Conservation (phyloP, 805 yeast genomes). For the Metschnikowia picachoensis region DNA sequence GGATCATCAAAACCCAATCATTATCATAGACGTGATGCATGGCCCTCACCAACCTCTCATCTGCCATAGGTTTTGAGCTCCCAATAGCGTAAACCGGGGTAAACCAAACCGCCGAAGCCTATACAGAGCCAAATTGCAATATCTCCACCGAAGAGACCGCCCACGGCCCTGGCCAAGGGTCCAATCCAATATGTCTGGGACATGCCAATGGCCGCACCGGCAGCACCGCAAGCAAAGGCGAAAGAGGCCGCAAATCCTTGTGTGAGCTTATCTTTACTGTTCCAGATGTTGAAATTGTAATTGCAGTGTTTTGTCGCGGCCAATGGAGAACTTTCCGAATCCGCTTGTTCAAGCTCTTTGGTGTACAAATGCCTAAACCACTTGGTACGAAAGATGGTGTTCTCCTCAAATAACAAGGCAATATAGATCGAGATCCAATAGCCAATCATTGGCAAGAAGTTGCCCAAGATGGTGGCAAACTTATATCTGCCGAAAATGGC, state of each 20-base stretch:
- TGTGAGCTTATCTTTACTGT: conserved; percentile 23
- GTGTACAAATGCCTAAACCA: conserved; percentile 4
- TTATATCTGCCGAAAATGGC: conserved; percentile 14
- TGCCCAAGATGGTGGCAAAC: conserved; percentile 12
- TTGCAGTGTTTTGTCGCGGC: background rate
- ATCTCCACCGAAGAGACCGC: conserved; percentile 18
- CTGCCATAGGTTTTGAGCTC: conserved; percentile 20
- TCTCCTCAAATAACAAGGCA: conserved; percentile 14
- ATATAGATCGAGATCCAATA: conserved; percentile 19
- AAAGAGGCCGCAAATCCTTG: conserved; percentile 16
- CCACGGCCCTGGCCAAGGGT: conserved; percentile 16
- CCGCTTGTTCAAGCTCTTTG: conserved; percentile 8
- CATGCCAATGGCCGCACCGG: conserved; percentile 23
- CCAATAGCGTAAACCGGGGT: conserved; percentile 14
- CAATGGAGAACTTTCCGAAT: conserved; percentile 4
- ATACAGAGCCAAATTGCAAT: conserved; percentile 23
- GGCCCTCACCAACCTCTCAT: conserved; percentile 1
- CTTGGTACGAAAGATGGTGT: conserved; percentile 9
- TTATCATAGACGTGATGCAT: too few relatives aligned
- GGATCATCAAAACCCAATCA: too few relatives aligned
- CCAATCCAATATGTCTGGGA: conserved; percentile 21
- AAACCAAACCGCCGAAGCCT: conserved; percentile 16
- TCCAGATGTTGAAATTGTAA: conserved; percentile 33
- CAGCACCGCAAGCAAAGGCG: conserved; percentile 17
- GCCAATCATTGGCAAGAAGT: conserved; percentile 17